phyloP scores from a whole-genome alignment of 2,329 filamentous ascomycete species.

The Tolypocladium pustulatum region DNA sequence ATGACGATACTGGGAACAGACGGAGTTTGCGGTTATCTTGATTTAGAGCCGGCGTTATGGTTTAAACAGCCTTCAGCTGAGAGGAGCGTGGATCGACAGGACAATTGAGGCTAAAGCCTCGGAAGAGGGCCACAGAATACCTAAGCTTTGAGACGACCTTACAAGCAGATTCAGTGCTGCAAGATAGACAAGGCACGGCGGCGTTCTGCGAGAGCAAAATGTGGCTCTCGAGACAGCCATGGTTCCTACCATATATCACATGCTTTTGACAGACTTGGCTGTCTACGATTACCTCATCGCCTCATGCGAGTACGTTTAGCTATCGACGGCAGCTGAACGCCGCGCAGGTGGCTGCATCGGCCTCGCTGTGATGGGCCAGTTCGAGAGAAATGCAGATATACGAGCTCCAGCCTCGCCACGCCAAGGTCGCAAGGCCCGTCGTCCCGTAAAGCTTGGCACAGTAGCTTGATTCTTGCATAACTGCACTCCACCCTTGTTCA shows the following conservation, averaged over 20 bases:
- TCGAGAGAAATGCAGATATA: background rate
- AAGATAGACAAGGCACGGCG: background rate
- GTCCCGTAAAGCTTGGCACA: background rate
- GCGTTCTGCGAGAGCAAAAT: background rate
- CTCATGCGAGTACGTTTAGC: background rate
- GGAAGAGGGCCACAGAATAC: background rate
- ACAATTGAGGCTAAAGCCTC: background rate
- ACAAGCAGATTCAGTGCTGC: background rate
- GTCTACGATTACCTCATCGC: background rate
- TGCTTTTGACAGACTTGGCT: background rate
- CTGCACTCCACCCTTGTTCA: background rate
- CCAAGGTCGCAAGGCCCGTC: background rate
- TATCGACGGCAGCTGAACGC: background rate
- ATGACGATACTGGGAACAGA: background rate
- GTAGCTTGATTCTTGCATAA: background rate
- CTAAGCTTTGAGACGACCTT: background rate
- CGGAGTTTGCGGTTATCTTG: background rate
- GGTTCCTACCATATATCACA: background rate
- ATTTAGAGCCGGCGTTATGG: background rate
- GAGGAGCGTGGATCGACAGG: background rate
- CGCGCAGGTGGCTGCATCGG: background rate
- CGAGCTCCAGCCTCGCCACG: background rate
- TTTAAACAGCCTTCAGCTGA: background rate
- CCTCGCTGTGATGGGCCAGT: background rate
- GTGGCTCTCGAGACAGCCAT: background rate